Percentiles rank a stretch among this genome's conserved stretches.
phyloP scores from a whole-genome alignment of 768 basidiomycete species.

The Pleurotus giganteus region DNA sequence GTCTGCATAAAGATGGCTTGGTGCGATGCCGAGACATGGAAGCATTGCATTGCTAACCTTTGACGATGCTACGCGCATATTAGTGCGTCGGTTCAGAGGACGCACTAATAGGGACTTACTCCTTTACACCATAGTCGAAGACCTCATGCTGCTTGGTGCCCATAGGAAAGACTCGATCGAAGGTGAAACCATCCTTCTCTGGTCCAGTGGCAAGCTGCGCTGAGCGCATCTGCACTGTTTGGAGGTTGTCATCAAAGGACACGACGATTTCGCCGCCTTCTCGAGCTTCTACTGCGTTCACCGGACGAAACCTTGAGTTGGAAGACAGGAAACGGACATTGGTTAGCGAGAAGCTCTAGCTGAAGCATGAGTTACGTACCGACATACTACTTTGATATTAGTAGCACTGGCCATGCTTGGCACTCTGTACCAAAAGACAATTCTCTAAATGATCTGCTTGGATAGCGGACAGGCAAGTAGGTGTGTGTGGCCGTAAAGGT shows the following conservation, averaged over 20 bases:
- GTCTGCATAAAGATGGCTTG: conserved; percentile 47
- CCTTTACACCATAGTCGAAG: conserved; percentile 98
- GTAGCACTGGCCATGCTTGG: conserved; percentile 66
- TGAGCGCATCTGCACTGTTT: conserved; percentile 79
- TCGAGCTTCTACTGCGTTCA: conserved; percentile 86
- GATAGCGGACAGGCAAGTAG: no score
- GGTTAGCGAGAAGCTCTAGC: conserved; percentile 3
- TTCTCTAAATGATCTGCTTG: neutral
- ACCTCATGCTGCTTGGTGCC: conserved; percentile 89
- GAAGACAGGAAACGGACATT: conserved; percentile 14
- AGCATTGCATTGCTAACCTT: conserved; percentile 48
- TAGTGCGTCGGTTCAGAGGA: neutral
- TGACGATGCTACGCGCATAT: conserved; percentile 66
- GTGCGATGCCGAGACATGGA: conserved; percentile 2
- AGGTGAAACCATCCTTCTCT: conserved; percentile 97
- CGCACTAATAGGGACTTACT: conserved; percentile 49
- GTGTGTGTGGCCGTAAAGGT: no score
- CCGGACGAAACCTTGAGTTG: conserved; percentile 80
- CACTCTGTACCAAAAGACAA: conserved; percentile 14
- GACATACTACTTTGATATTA: conserved; percentile 99
- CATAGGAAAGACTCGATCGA: conserved; percentile 95
- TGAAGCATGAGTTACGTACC: conserved; percentile 51
- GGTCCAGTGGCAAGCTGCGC: conserved; percentile 71
- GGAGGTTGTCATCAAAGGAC: conserved; percentile 81
- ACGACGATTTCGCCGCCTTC: conserved; percentile 91